phyloP scores from a whole-genome alignment of 1,139 yeast genomes.

The Candida freyschussii region DNA sequence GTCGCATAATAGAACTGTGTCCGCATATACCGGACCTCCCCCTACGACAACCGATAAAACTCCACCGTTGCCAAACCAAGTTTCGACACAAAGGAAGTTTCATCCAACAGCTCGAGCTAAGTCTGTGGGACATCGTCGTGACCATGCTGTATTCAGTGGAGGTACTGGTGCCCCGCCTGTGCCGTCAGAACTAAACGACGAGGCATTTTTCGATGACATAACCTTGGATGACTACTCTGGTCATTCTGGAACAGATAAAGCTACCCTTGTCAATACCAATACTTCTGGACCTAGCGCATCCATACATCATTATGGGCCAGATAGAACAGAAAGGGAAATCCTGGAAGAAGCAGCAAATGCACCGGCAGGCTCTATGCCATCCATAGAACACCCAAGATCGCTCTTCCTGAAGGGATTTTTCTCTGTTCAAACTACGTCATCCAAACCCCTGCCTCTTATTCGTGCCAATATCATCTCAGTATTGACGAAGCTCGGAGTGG shows the following conservation, averaged over 20 bases:
- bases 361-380: conserved; percentile 82
- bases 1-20: conserved; percentile 36
- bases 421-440: conserved; percentile 92
- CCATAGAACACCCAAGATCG: conserved; percentile 89
- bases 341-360: conserved; percentile 65
- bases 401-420: conserved; percentile 91
- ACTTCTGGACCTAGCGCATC: conserved; percentile 10
- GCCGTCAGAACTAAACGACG: conserved; percentile 44
- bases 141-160: conserved; percentile 31
- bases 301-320: conserved; percentile 15
- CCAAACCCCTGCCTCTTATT: conserved; percentile 85
- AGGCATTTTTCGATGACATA: conserved; percentile 64
- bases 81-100: conserved; percentile 32
- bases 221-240: conserved; percentile 39
- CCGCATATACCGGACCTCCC: conserved; percentile 32
- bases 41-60: conserved; percentile 2
- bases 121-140: conserved; percentile 79
- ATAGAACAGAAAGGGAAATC: conserved; percentile 57
- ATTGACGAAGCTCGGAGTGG: conserved; percentile 71
- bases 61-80: conserved; percentile 12
- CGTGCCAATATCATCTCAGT: conserved; percentile 81
- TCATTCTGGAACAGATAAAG: conserved; percentile 17
- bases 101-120: conserved; percentile 91
- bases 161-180: conserved; percentile 38
- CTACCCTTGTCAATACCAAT: conserved; percentile 19